Conservation (phyloP, 768 basidiomycete species). For the Mycena albidolilacea region DNA sequence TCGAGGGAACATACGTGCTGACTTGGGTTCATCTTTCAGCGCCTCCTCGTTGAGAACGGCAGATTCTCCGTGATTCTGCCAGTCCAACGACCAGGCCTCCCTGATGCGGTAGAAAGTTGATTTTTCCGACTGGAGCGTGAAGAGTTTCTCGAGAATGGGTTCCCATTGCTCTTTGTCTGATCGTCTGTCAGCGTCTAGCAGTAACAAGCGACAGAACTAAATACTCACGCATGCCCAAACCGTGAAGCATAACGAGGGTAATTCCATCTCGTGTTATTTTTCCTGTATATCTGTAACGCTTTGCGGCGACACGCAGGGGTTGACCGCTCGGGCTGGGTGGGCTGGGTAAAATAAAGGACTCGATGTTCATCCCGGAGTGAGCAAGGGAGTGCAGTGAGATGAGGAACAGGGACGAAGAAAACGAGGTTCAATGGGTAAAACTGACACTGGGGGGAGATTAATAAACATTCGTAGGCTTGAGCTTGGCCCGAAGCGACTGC, state of each 20-base stretch:
- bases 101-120: slow-evolving; percentile 33
- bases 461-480: no score
- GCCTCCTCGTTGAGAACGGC: slow-evolving; percentile 35
- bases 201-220: background rate
- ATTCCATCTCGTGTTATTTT: slow-evolving; percentile 7
- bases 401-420: no score
- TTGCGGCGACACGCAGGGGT: background rate
- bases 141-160: slow-evolving; percentile 39
- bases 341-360: background rate
- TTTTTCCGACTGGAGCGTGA: slow-evolving; percentile 27
- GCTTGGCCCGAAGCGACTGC: no score
- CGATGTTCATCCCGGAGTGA: background rate
- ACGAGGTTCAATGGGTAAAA: no score
- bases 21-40: slow-evolving; percentile 33
- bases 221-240: slow-evolving; percentile 13
- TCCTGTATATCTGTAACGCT: background rate
- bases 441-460: no score
- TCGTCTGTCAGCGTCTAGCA: background rate
- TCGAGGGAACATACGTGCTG: no score
- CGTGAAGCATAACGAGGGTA: slow-evolving; percentile 23
- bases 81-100: slow-evolving; percentile 49
- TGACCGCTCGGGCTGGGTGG: background rate
- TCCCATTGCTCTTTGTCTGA: no score
- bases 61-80: no score
- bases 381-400: no score